Conservation (phyloP, 108 stramenopile species). For the Fragilaria radians region DNA sequence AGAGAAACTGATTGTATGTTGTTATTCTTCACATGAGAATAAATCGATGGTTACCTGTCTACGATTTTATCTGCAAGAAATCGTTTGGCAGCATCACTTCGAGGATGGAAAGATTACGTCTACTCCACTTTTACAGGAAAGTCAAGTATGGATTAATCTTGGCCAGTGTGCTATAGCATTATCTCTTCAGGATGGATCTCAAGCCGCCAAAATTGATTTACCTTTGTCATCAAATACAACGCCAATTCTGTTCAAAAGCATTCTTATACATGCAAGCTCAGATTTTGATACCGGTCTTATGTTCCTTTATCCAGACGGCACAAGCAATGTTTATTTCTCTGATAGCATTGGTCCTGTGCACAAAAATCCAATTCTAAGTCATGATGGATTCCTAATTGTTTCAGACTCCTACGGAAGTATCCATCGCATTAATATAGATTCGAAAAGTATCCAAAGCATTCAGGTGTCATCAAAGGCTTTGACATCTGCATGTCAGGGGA, state of each 20-base stretch:
- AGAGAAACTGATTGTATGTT: conserved; percentile 9
- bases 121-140: conserved; percentile 12
- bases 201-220: not conserved
- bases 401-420: not conserved
- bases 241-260: not conserved
- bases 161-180: not conserved
- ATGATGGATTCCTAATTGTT: not conserved
- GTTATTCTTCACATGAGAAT: conserved; percentile 1
- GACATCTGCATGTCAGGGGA: conserved; percentile 5
- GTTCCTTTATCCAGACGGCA: not conserved
- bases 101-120: conserved; percentile 13
- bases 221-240: not conserved
- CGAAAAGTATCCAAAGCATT: not conserved
- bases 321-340: not conserved
- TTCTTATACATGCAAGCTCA: not conserved
- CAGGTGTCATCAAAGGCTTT: conserved; percentile 10
- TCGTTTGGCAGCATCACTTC: conserved; percentile 9
- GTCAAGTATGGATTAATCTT: conserved; percentile 3
- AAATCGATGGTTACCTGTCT: conserved; percentile 15
- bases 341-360: not conserved
- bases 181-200: not conserved
- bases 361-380: not conserved
- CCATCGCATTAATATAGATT: conserved; percentile 7
- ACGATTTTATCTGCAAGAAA: conserved; percentile 11
- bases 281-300: conserved; percentile 2